Evolutionary conservation across 2,329 filamentous ascomycete genomes (phyloP).

Genomic region (Lecanicillium sp.): DNA sequence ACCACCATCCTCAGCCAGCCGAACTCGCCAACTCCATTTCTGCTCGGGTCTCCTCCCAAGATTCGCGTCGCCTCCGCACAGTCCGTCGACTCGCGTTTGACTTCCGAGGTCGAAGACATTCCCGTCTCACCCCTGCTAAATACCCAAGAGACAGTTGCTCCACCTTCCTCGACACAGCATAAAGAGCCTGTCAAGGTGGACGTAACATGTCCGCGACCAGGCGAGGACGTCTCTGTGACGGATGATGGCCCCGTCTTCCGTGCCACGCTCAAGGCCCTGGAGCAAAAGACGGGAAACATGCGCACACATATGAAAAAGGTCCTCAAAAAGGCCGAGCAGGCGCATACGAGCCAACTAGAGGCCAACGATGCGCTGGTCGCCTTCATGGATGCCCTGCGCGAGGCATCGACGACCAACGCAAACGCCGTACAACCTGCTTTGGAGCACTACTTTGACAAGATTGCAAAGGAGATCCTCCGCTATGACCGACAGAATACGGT

Average conservation of each 20-base stretch:
- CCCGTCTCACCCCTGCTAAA: slow-evolving; percentile 43
- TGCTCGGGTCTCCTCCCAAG: slow-evolving; percentile 65
- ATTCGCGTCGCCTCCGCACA: slow-evolving; percentile 80
- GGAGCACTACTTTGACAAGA: slow-evolving; percentile 97
- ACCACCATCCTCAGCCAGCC: slow-evolving; percentile 44
- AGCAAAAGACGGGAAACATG: slow-evolving; percentile 96
- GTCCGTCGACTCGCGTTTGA: slow-evolving; percentile 76
- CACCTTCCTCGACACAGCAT: slow-evolving; percentile 14
- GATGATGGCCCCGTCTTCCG: slow-evolving; percentile 95
- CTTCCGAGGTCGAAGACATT: slow-evolving; percentile 57
- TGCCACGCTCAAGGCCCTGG: slow-evolving; percentile 90
- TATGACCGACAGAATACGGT: slow-evolving; percentile 80
- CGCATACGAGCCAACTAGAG: slow-evolving; percentile 67
- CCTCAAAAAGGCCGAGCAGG: slow-evolving; percentile 86
- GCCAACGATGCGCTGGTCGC: slow-evolving; percentile 79
- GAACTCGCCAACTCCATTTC: slow-evolving; percentile 62
- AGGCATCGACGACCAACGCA: slow-evolving; percentile 83
- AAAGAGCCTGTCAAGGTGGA: slow-evolving; percentile 69
- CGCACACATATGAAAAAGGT: slow-evolving; percentile 92
- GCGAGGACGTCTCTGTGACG: slow-evolving; percentile 73
- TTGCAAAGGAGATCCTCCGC: slow-evolving; percentile 77
- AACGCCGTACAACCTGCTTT: slow-evolving; percentile 95
- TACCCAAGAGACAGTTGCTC: slow-evolving; percentile 24
- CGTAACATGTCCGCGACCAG: slow-evolving; percentile 75
- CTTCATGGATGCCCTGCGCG: slow-evolving; percentile 79